Percentiles rank a stretch among this genome's conserved stretches.
These are phyloP conservation scores for Rhododendron ferrugineum DNA, from an alignment of 148 eudicot genomes.

Conservation along the genomic window DNA sequence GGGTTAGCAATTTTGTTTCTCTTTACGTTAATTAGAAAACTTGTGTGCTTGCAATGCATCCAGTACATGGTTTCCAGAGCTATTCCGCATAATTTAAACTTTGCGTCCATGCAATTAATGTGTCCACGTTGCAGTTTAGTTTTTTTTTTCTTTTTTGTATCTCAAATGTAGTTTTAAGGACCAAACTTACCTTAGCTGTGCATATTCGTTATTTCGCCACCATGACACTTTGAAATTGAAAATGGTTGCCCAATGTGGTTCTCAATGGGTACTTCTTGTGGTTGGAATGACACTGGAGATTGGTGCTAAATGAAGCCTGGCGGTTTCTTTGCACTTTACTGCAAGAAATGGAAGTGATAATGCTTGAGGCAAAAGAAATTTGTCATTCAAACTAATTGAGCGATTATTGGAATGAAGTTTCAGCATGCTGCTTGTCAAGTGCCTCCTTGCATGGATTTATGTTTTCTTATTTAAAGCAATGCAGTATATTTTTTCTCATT, in stretches of 20 bases:
- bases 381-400: not conserved
- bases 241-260: not conserved
- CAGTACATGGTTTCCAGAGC: not conserved
- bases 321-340: not conserved
- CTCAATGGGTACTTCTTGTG: not conserved
- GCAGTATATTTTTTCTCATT: not conserved
- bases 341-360: not conserved
- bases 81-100: not conserved
- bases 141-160: not conserved
- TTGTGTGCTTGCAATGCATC: not conserved
- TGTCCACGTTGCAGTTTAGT: not conserved
- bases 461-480: not conserved
- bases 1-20: constrained; percentile 42
- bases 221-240: not conserved
- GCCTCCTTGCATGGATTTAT: not conserved
- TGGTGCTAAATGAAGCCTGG: not conserved
- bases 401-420: not conserved
- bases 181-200: not conserved
- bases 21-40: not conserved
- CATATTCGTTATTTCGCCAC: not conserved
- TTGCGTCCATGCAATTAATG: not conserved
- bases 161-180: not conserved
- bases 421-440: not conserved
- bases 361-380: not conserved
- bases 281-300: not conserved